These are phyloP conservation scores for Volvariella surrecta DNA, from an alignment of 1,284 basidiomycete genomes.

Conservation along the genomic window DNA sequence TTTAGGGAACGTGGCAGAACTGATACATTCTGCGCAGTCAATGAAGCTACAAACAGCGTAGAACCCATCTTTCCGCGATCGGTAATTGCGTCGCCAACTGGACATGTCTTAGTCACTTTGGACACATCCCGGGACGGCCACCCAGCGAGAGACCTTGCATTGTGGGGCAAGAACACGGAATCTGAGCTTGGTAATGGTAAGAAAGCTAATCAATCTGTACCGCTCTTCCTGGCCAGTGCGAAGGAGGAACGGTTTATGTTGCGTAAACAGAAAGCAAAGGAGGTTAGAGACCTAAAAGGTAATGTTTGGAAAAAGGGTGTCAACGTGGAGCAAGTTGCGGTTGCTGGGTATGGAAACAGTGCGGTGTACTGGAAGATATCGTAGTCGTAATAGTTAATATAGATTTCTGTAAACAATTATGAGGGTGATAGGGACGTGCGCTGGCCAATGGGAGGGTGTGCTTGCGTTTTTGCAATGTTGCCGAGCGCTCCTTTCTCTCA, in stretches of 20 bases:
- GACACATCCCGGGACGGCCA: slow-evolving; percentile 44
- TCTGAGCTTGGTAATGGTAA: slow-evolving; percentile 86
- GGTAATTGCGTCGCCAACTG: slow-evolving; percentile 67
- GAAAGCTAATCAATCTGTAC: slow-evolving; percentile 64
- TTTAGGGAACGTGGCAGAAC: slow-evolving; percentile 2
- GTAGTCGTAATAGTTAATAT: slow-evolving; percentile 8
- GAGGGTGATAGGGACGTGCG: too few relatives aligned
- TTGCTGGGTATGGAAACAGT: slow-evolving; percentile 55
- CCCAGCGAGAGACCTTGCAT: slow-evolving; percentile 52
- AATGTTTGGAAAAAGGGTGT: slow-evolving; percentile 59
- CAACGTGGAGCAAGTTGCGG: slow-evolving; percentile 62
- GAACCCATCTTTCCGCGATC: slow-evolving; percentile 64
- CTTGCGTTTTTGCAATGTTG: slow-evolving; percentile 4
- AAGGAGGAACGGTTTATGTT: slow-evolving; percentile 54
- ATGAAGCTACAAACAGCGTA: slow-evolving; percentile 51
- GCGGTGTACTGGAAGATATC: slow-evolving; percentile 70
- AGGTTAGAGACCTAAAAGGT: slow-evolving; percentile 59
- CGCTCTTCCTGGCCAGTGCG: slow-evolving; percentile 44
- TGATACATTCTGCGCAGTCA: slow-evolving; percentile 38
- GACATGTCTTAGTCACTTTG: slow-evolving; percentile 74
- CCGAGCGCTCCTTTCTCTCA: not conserved
- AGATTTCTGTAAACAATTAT: not conserved
- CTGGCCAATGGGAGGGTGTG: too few relatives aligned
- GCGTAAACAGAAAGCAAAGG: slow-evolving; percentile 38
- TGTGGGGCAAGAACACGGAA: slow-evolving; percentile 65